Conservation (phyloP, 495 filamentous ascomycete species). For the Tirmania nivea region DNA sequence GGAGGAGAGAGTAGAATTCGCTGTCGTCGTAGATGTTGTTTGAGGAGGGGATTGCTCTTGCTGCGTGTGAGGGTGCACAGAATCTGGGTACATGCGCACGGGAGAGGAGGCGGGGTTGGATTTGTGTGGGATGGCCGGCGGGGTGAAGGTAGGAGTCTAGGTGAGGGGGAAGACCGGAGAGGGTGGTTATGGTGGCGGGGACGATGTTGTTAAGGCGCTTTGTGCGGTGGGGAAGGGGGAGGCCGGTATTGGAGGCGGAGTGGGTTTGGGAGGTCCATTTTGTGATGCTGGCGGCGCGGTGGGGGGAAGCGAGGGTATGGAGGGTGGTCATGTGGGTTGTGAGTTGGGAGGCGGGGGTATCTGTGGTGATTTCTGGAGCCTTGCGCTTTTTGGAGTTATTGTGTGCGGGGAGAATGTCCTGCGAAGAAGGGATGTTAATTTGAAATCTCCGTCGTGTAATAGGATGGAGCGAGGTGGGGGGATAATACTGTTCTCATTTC, state of each 20-base stretch:
- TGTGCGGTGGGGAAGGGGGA: slow-evolving; percentile 26
- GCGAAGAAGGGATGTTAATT: slow-evolving; percentile 29
- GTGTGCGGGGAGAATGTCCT: slow-evolving; percentile 6
- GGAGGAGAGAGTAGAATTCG: slow-evolving; percentile 73
- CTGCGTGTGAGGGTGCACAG: not conserved
- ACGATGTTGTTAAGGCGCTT: slow-evolving; percentile 31
- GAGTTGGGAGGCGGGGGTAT: slow-evolving; percentile 36
- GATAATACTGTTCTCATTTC: no score
- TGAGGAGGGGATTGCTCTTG: slow-evolving; percentile 10
- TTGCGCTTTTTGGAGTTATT: slow-evolving; percentile 38
- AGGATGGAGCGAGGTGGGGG: no score
- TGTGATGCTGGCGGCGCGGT: slow-evolving; percentile 36
- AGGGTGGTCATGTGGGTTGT: slow-evolving; percentile 52
- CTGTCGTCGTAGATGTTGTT: slow-evolving; percentile 59
- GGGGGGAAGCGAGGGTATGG: slow-evolving; percentile 30
- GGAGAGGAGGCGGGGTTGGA: slow-evolving; percentile 19
- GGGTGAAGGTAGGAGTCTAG: slow-evolving; percentile 9
- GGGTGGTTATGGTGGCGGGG: not conserved
- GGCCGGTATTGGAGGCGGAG: slow-evolving; percentile 1
- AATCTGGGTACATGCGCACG: slow-evolving; percentile 10
- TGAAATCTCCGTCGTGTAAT: slow-evolving; percentile 31
- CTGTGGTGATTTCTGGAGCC: slow-evolving; percentile 26
- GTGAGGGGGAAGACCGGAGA: no score
- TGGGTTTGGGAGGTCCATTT: slow-evolving; percentile 46
- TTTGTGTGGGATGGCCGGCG: slow-evolving; percentile 25